These are phyloP conservation scores for Gossypium aridum DNA, from an alignment of 441 rosid species.

Conservation along the genomic window DNA sequence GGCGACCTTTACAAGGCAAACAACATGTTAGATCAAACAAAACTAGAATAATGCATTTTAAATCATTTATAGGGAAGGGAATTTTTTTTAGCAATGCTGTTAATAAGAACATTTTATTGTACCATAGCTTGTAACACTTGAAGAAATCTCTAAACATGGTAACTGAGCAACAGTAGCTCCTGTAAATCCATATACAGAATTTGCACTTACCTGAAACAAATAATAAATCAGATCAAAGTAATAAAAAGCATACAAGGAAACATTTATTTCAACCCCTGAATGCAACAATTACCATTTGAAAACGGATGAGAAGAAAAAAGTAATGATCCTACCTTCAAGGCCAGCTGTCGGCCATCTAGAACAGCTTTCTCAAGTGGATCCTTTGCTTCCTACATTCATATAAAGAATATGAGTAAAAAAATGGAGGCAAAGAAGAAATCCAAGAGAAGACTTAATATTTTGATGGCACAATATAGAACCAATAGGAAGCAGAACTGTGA, in stretches of 20 bases:
- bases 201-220: constrained; percentile 80
- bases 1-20: constrained; percentile 61
- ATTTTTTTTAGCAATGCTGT: not conserved
- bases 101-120: constrained; percentile 12
- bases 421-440: constrained; percentile 8
- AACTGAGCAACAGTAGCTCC: constrained; percentile 94
- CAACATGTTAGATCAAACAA: constrained; percentile 24
- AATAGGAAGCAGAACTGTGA: constrained; percentile 13
- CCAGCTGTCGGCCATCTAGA: constrained; percentile 95
- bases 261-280: not conserved
- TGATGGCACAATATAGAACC: not conserved
- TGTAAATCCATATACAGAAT: constrained; percentile 97
- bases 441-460: constrained; percentile 8
- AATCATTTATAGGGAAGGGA: constrained; percentile 2
- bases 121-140: constrained; percentile 99
- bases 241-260: not conserved
- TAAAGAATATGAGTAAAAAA: constrained; percentile 16
- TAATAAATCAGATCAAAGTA: constrained; percentile 12
- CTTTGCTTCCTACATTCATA: constrained; percentile 68
- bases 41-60: constrained; percentile 2
- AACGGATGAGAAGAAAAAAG: constrained; percentile 4
- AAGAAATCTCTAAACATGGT: constrained; percentile 95
- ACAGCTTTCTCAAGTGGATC: constrained; percentile 98
- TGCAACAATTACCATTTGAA: not conserved
- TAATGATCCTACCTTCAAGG: constrained; percentile 61